Percentiles rank a stretch among this genome's conserved stretches.
These are phyloP conservation scores for Phaeotremella fagi DNA, from an alignment of 768 basidiomycete genomes.

Conservation along the genomic window DNA sequence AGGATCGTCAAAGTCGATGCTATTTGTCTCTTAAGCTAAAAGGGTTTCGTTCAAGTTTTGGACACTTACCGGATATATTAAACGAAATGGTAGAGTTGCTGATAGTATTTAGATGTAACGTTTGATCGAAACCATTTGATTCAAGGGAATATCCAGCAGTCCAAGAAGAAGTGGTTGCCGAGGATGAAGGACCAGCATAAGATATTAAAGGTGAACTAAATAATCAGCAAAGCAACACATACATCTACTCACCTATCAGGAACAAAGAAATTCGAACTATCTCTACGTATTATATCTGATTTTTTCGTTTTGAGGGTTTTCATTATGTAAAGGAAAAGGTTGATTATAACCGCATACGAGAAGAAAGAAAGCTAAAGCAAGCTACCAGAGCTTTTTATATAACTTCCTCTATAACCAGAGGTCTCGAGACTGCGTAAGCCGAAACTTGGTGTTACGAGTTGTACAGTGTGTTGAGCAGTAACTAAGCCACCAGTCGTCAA, in stretches of 20 bases:
- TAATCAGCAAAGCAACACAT: neutral
- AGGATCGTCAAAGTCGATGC: slow-evolving; percentile 33
- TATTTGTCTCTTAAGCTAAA: slow-evolving; percentile 5
- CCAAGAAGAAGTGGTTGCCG: slow-evolving; percentile 20
- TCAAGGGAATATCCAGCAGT: slow-evolving; percentile 31
- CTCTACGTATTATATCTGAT: too few species aligned
- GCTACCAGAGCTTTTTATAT: too few species aligned
- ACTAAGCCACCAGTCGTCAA: too few species aligned
- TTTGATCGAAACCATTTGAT: neutral
- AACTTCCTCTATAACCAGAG: too few species aligned
- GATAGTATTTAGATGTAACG: slow-evolving; percentile 1
- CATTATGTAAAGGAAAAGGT: too few species aligned
- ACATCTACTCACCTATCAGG: slow-evolving; percentile 29
- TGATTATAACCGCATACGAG: too few species aligned
- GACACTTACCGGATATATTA: slow-evolving; percentile 7
- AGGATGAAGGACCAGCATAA: slow-evolving; percentile 4
- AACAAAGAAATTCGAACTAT: slow-evolving; percentile 35
- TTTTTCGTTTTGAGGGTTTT: too few species aligned
- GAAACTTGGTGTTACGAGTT: too few species aligned
- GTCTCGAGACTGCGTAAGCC: too few species aligned
- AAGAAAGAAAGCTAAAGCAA: too few species aligned
- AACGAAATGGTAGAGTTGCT: neutral
- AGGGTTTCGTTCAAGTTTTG: neutral
- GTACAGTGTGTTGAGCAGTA: too few species aligned
- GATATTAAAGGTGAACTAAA: slow-evolving; percentile 25